Percentiles rank a stretch among this genome's conserved stretches.
Conservation (phyloP, 805 yeast genomes). For the Ogataea siamensis region DNA sequence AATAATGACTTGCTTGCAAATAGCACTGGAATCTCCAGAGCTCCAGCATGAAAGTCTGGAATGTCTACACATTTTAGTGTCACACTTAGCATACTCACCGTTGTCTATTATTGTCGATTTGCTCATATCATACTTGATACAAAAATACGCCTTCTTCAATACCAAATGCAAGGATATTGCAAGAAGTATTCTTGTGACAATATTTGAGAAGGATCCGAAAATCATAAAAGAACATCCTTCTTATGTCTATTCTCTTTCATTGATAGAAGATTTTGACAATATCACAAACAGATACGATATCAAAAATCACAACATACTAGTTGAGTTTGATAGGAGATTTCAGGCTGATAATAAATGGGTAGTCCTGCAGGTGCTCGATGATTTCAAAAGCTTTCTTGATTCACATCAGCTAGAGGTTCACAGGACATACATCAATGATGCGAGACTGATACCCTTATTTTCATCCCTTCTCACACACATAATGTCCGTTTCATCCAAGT, state of each 20-base stretch:
- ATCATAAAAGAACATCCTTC: constrained; percentile 43
- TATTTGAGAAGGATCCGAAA: constrained; percentile 35
- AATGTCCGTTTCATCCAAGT: constrained; percentile 55
- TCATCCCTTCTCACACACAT: constrained; percentile 51
- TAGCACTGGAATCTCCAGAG: constrained; percentile 63
- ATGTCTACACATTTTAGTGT: constrained; percentile 66
- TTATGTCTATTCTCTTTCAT: constrained; percentile 53
- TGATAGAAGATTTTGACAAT: constrained; percentile 36
- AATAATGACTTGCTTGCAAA: constrained; percentile 79
- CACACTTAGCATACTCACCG: constrained; percentile 52
- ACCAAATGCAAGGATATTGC: constrained; percentile 50
- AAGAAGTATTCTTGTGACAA: constrained; percentile 43
- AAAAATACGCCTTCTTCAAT: constrained; percentile 57
- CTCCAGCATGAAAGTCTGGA: constrained; percentile 60
- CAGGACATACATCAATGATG: constrained; percentile 39
- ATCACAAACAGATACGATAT: constrained; percentile 22
- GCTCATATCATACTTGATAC: constrained; percentile 68
- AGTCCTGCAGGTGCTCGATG: constrained; percentile 67
- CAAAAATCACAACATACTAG: constrained; percentile 36
- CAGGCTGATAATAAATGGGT: constrained; percentile 66
- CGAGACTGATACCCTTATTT: constrained; percentile 33
- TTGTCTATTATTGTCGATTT: constrained; percentile 69
- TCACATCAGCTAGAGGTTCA: constrained; percentile 51
- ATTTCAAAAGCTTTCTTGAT: constrained; percentile 52
- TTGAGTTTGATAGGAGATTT: constrained; percentile 55